These are phyloP conservation scores for Roridomyces roridus DNA, from an alignment of 768 basidiomycete genomes.

Conservation along the genomic window DNA sequence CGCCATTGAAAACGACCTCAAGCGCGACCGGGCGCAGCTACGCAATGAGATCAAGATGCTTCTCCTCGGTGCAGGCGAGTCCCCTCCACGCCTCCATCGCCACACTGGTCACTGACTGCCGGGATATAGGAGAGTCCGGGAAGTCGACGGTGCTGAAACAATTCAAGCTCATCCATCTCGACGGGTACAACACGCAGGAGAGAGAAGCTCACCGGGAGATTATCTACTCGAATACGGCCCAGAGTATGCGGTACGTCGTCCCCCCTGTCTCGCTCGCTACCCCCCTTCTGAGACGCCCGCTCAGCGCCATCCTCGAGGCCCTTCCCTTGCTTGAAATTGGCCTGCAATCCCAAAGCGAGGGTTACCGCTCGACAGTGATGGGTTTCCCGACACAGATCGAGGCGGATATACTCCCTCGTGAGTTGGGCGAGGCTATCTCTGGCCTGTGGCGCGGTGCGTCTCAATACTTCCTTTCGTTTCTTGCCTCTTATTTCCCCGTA, in stretches of 20 bases:
- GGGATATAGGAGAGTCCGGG: conserved; percentile 95
- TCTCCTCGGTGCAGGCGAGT: conserved; percentile 92
- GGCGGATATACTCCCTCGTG: conserved; percentile 73
- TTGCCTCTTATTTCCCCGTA: neutral
- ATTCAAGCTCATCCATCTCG: conserved; percentile 97
- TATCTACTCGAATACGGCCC: conserved; percentile 91
- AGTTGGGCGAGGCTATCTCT: conserved; percentile 78
- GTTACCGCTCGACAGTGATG: conserved; percentile 69
- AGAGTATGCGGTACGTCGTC: conserved; percentile 85
- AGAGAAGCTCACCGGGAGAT: conserved; percentile 95
- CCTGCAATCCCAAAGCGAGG: conserved; percentile 72
- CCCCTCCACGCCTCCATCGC: no score
- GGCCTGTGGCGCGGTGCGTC: conserved; percentile 64
- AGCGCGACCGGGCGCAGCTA: no score
- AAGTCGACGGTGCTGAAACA: conserved; percentile 97
- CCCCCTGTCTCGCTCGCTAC: neutral
- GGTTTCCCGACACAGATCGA: conserved; percentile 80
- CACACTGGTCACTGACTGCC: no score
- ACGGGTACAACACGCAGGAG: conserved; percentile 87
- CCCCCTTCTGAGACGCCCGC: neutral
- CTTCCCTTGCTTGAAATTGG: conserved; percentile 81
- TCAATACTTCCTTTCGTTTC: conserved; percentile 1
- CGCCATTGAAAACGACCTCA: no score
- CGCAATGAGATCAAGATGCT: conserved; percentile 95
- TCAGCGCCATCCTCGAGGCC: conserved; percentile 88